A percentile compares a stretch with the other conserved stretches of the same genome.
phyloP scores from a whole-genome alignment of 305 asterid species.

The Fraxinus velutina region DNA sequence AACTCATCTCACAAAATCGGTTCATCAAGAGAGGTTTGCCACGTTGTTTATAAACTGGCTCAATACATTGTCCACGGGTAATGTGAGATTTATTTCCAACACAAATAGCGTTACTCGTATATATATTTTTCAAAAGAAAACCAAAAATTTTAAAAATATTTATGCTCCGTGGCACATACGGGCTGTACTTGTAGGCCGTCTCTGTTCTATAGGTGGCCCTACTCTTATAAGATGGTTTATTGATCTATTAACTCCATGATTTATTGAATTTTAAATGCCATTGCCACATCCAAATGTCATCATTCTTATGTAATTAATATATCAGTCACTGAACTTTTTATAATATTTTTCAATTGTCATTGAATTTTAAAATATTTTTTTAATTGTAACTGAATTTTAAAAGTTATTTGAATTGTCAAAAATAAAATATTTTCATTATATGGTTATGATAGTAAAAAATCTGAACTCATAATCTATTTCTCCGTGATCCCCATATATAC shows the following conservation, averaged over 20 bases:
- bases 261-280: background rate
- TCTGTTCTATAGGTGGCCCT: background rate
- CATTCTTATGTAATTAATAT: background rate
- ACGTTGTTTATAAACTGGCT: too few species aligned
- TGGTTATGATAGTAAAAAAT: background rate
- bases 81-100: too few species aligned
- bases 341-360: background rate
- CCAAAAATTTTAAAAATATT: background rate
- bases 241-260: background rate
- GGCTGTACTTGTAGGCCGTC: background rate
- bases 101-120: too few species aligned
- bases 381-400: background rate
- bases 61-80: too few species aligned
- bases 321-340: background rate
- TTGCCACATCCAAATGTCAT: background rate
- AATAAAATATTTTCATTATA: background rate
- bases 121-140: background rate
- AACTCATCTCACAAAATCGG: too few species aligned
- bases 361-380: background rate
- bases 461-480: background rate
- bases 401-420: background rate
- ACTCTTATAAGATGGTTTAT: background rate
- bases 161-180: background rate
- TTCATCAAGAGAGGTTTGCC: too few species aligned
- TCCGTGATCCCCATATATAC: background rate